phyloP scores from a whole-genome alignment of 179 eudicot genomes.

The Drosera spatulata region DNA sequence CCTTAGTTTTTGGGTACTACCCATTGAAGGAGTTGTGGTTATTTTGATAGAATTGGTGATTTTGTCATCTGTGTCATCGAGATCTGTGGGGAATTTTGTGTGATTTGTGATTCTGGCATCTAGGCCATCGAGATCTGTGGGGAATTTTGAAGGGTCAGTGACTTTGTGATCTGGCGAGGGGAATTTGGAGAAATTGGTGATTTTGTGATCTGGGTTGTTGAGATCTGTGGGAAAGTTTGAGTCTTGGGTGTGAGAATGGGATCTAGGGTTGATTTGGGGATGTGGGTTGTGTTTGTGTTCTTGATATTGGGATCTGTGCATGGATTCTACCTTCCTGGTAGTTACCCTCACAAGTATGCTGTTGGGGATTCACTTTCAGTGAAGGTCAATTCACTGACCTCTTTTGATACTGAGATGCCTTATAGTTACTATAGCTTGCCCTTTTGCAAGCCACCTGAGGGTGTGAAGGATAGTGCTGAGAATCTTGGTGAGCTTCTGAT shows the following conservation, averaged over 20 bases:
- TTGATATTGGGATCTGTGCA: neutral
- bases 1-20: too few relatives aligned
- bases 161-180: neutral
- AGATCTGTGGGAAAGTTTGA: conserved; percentile 1
- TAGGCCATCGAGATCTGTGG: conserved; percentile 4
- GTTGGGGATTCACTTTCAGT: conserved; percentile 14
- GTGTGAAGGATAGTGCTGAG: conserved; percentile 23
- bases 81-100: neutral
- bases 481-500: conserved; percentile 24
- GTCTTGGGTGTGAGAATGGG: conserved; percentile 5
- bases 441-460: conserved; percentile 19
- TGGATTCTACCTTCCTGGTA: conserved; percentile 23
- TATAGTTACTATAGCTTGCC: conserved; percentile 17
- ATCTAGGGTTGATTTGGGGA: conserved; percentile 2
- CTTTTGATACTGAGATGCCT: conserved; percentile 22
- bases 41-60: neutral
- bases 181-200: neutral
- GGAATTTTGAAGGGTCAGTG: neutral
- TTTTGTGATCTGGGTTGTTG: conserved; percentile 5
- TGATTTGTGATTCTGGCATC: neutral
- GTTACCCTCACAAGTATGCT: conserved; percentile 19
- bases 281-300: conserved; percentile 5
- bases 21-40: too few relatives aligned
- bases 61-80: conserved; percentile 4
- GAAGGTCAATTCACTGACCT: conserved; percentile 21